phyloP scores from a whole-genome alignment of 164 flowering plant species.

The Santalum album region DNA sequence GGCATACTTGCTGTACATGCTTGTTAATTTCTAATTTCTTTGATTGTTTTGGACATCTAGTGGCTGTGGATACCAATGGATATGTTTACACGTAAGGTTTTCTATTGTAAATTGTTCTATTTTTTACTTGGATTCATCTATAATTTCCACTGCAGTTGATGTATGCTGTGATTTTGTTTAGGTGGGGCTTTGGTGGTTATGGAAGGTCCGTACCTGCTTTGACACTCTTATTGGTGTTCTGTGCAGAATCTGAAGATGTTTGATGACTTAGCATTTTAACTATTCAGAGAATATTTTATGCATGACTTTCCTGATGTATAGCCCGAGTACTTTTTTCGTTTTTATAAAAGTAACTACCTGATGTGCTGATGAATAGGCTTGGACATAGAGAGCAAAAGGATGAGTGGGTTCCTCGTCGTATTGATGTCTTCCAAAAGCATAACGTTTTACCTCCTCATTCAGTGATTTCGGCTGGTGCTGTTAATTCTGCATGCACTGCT shows the following conservation, averaged over 20 bases:
- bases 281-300: too few relatives aligned
- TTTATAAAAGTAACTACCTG: constrained; percentile 4
- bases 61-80: constrained; percentile 88
- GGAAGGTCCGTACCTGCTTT: constrained; percentile 80
- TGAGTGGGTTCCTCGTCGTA: constrained; percentile 86
- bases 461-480: constrained; percentile 86
- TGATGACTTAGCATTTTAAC: too few relatives aligned
- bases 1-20: not conserved
- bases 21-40: constrained; percentile 2
- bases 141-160: constrained; percentile 1
- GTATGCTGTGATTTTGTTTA: constrained; percentile 15
- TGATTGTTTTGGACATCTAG: constrained; percentile 30
- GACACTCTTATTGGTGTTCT: constrained; percentile 3
- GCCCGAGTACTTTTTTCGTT: not conserved
- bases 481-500: constrained; percentile 81
- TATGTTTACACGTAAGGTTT: constrained; percentile 84
- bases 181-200: constrained; percentile 99
- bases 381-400: constrained; percentile 99
- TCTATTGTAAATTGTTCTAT: not conserved
- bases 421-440: constrained; percentile 68
- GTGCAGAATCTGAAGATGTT: not conserved
- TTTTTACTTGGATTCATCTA: not conserved
- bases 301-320: too few relatives aligned
- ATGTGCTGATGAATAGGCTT: constrained; percentile 39
- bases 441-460: constrained; percentile 86